Base-by-base conservation (phyloP, 495 filamentous ascomycete species). In the Xylaria bambusicola region DNA sequence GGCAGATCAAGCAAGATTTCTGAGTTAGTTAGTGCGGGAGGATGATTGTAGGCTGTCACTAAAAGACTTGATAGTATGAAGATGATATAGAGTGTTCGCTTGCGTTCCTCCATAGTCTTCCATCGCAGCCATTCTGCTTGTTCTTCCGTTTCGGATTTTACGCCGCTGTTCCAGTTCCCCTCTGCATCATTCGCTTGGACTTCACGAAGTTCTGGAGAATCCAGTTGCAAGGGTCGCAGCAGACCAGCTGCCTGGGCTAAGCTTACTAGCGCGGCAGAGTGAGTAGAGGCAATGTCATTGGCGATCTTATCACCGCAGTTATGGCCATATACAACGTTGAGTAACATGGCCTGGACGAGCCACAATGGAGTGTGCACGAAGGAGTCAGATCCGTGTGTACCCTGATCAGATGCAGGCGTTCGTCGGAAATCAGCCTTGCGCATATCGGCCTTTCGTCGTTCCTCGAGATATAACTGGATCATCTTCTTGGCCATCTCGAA, bases 271-370 rank as follows among this genome's bases (percentile, higher is more conserved):
- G 93, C 90, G 10, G 92, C 89, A 65, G 91, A 95, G 63, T 97
- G 94, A 1, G 87, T 96, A 61, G 86, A 90, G 2, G 94, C 94
- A 63, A 95, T 96, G 70, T 97, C 91, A 33, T 90, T 90, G 13
- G 91, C 88, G 33, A 81, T 85, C 74, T 93, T 94, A 68, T 98
- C 93, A 24, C 90, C 95, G 70, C 91, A 97, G 62, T 96, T 92
- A 64, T 98, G 91, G 9, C 95, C 95, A 64, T 96, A 98, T 10
- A 98, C 88, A 33, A 98, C 90, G 73, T 96, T 97, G 40, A 98
- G 80, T 27, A 98, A 81, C 94, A 98, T 97, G 1, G 94, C 93
- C 68, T 98, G 94, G n/a, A 98, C 91, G 26, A 98, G 81, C 94
- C 94, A 97, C 49, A 97, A 80, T 2, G 94, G 94, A 12, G 92